phyloP scores from a whole-genome alignment of 78 protist species.

The Guillardia theta region DNA sequence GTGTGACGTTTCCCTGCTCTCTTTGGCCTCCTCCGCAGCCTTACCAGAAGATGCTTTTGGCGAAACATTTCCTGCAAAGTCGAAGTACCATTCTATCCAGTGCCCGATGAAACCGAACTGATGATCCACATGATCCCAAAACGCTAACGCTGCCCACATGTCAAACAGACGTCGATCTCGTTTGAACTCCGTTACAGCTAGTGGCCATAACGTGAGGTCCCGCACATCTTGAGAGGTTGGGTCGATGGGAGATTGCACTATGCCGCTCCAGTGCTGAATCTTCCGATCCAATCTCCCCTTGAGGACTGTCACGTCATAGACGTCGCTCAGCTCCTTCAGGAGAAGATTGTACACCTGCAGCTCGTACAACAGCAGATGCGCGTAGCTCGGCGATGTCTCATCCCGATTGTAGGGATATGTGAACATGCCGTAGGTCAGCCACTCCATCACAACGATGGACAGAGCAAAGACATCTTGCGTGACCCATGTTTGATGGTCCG shows the following conservation, averaged over 20 bases:
- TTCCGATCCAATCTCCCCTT: neutral
- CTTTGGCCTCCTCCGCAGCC: neutral
- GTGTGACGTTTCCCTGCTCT: neutral
- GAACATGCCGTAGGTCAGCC: slow-evolving; percentile 23
- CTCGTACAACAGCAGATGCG: neutral
- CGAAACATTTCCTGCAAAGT: neutral
- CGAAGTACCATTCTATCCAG: neutral
- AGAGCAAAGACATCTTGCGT: neutral
- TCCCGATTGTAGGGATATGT: neutral
- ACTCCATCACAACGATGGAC: neutral
- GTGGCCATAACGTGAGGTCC: slow-evolving; percentile 3
- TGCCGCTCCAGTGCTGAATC: neutral
- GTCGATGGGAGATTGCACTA: neutral
- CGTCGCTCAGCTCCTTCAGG: neutral
- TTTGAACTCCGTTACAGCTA: neutral
- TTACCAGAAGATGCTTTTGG: neutral
- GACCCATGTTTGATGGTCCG: neutral
- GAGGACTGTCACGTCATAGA: slow-evolving; percentile 10
- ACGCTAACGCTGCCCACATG: neutral
- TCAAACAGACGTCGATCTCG: neutral
- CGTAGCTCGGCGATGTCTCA: neutral
- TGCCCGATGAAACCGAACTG: slow-evolving; percentile 21
- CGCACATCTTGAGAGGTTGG: neutral
- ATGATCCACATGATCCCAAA: slow-evolving; percentile 2
- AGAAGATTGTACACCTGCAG: neutral